Evolutionary conservation across 2,329 filamentous ascomycete species (phyloP).

Genomic region (Ascochyta clinopodiicola): DNA sequence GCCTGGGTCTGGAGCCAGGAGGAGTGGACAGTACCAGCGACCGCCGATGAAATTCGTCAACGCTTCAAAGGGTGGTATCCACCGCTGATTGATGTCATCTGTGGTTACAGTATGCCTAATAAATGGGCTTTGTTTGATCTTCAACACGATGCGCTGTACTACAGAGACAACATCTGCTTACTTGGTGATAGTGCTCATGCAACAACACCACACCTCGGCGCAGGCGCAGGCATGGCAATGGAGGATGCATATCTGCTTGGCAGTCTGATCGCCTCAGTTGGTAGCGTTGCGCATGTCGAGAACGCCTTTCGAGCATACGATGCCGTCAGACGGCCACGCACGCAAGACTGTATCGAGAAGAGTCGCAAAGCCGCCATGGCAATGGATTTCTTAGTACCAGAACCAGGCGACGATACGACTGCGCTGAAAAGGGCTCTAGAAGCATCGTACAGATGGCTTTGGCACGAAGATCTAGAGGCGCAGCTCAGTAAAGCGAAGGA

Average conservation of each 20-base stretch:
- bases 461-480: slow-evolving; percentile 37
- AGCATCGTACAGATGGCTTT: slow-evolving; percentile 32
- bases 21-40: slow-evolving; percentile 24
- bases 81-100: slow-evolving; percentile 18
- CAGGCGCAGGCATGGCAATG: slow-evolving; percentile 33
- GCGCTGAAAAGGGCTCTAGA: slow-evolving; percentile 24
- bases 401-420: slow-evolving; percentile 23
- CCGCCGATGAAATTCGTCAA: slow-evolving; percentile 23
- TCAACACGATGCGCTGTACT: slow-evolving; percentile 24
- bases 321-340: slow-evolving; percentile 28
- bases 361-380: slow-evolving; percentile 9
- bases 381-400: slow-evolving; percentile 26
- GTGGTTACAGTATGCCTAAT: slow-evolving; percentile 20
- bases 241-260: slow-evolving; percentile 28
- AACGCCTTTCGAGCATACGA: slow-evolving; percentile 30
- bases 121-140: slow-evolving; percentile 33
- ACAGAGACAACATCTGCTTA: slow-evolving; percentile 22
- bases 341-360: slow-evolving; percentile 18
- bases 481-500: slow-evolving; percentile 29
- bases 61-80: slow-evolving; percentile 19
- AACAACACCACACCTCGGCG: slow-evolving; percentile 29
- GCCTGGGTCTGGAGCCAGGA: slow-evolving; percentile 16
- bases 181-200: slow-evolving; percentile 38
- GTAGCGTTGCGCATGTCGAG: slow-evolving; percentile 9
- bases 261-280: slow-evolving; percentile 3